Evolutionary conservation across 768 basidiomycete species (phyloP).

Genomic region (Boletus barrowsii): DNA sequence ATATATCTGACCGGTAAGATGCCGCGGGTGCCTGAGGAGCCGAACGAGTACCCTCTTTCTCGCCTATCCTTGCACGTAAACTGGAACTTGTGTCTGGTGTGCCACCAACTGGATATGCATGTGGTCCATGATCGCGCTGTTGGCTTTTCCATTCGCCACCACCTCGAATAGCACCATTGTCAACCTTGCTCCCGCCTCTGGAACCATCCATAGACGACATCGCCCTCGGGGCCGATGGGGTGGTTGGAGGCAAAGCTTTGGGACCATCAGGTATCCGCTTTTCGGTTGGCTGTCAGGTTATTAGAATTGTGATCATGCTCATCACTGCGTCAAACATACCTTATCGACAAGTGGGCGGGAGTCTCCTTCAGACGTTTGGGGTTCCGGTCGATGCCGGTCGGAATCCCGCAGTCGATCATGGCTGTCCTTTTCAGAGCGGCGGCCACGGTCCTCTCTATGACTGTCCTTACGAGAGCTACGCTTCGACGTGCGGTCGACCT

Average conservation of each 20-base stretch:
- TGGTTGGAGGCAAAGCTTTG: constrained; percentile 52
- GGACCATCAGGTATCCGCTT: constrained; percentile 57
- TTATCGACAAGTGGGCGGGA: constrained; percentile 54
- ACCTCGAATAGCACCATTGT: constrained; percentile 34
- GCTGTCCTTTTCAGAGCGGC: constrained; percentile 67
- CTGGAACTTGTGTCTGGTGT: constrained; percentile 33
- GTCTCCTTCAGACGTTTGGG: constrained; percentile 53
- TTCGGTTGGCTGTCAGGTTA: constrained; percentile 41
- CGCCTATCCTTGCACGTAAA: constrained; percentile 58
- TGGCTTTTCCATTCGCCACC: constrained; percentile 52
- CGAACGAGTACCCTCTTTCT: constrained; percentile 48
- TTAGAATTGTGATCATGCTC: constrained; percentile 1
- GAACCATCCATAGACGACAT: constrained; percentile 53
- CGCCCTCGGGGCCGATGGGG: constrained; percentile 69
- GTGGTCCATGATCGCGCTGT: constrained; percentile 33
- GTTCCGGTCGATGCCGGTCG: constrained; percentile 63
- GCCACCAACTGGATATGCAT: constrained; percentile 19
- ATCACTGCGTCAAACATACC: constrained; percentile 38
- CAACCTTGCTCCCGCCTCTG: constrained; percentile 39
- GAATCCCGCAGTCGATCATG: constrained; percentile 67
- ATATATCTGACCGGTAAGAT: constrained; percentile 44
- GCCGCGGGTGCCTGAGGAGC: constrained; percentile 40
- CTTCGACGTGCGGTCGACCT: constrained; percentile 77
- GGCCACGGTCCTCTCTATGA: constrained; percentile 71
- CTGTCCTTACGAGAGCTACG: constrained; percentile 77